phyloP scores from a whole-genome alignment of 352 stramenopile genomes.

The Phytophthora uliginosa region DNA sequence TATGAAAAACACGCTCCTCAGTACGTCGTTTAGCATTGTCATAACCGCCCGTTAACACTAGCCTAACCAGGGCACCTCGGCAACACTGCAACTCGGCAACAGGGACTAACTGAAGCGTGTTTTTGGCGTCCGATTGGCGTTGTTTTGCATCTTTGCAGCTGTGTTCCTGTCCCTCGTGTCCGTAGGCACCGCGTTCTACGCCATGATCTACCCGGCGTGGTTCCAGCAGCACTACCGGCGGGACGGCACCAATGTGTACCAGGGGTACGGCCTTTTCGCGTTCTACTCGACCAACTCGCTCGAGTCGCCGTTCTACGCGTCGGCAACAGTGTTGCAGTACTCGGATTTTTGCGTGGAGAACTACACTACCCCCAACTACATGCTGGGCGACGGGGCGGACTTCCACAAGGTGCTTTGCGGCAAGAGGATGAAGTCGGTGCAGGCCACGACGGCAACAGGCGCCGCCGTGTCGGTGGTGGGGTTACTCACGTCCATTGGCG shows the following conservation, averaged over 20 bases:
- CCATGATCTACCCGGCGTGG: constrained; percentile 85
- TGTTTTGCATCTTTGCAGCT: constrained; percentile 46
- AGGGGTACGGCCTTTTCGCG: constrained; percentile 84
- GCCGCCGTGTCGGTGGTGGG: constrained; percentile 70
- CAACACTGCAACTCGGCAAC: not conserved
- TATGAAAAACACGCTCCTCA: constrained; percentile 84
- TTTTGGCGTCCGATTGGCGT: not conserved
- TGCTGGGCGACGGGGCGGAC: constrained; percentile 80
- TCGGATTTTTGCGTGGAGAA: constrained; percentile 68
- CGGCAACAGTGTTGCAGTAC: constrained; percentile 83
- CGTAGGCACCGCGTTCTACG: constrained; percentile 81
- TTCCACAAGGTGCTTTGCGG: constrained; percentile 80
- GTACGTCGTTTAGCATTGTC: constrained; percentile 46
- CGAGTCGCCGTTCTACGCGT: constrained; percentile 84
- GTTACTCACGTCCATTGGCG: constrained; percentile 73
- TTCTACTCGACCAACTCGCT: constrained; percentile 86
- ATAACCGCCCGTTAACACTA: constrained; percentile 2
- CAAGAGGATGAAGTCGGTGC: constrained; percentile 76
- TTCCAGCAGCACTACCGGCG: constrained; percentile 89
- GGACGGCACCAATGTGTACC: constrained; percentile 77
- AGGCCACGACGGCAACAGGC: constrained; percentile 71
- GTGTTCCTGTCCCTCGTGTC: constrained; percentile 84
- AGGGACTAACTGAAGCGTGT: not conserved
- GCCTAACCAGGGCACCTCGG: not conserved
- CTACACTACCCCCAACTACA: constrained; percentile 79